phyloP scores from a whole-genome alignment of 2,329 filamentous ascomycete species.

The Teratosphaeria nubilosa region DNA sequence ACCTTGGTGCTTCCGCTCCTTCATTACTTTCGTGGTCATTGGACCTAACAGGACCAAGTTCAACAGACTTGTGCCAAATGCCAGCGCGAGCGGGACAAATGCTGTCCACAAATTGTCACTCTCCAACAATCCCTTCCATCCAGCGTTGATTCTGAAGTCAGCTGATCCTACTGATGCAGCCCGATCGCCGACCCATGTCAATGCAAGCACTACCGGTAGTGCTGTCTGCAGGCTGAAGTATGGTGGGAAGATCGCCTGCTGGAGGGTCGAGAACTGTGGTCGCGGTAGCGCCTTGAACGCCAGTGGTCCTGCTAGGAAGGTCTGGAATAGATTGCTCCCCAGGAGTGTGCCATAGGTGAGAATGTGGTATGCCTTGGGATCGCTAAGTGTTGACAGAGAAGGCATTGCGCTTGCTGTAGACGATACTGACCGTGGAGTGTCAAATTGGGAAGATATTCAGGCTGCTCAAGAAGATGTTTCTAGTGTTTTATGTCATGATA shows the following conservation, averaged over 20 bases:
- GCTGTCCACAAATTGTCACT: conserved; percentile 53
- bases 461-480: not conserved
- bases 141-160: conserved; percentile 15
- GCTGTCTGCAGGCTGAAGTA: conserved; percentile 81
- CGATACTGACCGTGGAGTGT: not conserved
- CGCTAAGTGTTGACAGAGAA: conserved; percentile 44
- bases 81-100: conserved; percentile 57
- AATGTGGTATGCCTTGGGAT: conserved; percentile 65
- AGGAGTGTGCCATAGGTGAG: conserved; percentile 69
- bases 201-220: conserved; percentile 59
- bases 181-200: conserved; percentile 66
- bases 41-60: conserved; percentile 69
- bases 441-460: not conserved
- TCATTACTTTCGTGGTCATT: conserved; percentile 63
- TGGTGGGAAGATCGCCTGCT: conserved; percentile 71
- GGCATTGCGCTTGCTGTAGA: conserved; percentile 24
- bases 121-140: conserved; percentile 39
- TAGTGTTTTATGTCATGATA: not conserved
- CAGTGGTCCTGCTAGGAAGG: conserved; percentile 64
- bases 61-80: conserved; percentile 58
- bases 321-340: conserved; percentile 79
- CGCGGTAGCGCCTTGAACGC: conserved; percentile 69
- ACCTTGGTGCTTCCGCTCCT: conserved; percentile 70
- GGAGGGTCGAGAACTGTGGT: conserved; percentile 70
- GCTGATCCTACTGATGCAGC: conserved; percentile 15